These are phyloP conservation scores for Leptographium lundbergii DNA, from an alignment of 2,329 filamentous ascomycete genomes.

Conservation along the genomic window DNA sequence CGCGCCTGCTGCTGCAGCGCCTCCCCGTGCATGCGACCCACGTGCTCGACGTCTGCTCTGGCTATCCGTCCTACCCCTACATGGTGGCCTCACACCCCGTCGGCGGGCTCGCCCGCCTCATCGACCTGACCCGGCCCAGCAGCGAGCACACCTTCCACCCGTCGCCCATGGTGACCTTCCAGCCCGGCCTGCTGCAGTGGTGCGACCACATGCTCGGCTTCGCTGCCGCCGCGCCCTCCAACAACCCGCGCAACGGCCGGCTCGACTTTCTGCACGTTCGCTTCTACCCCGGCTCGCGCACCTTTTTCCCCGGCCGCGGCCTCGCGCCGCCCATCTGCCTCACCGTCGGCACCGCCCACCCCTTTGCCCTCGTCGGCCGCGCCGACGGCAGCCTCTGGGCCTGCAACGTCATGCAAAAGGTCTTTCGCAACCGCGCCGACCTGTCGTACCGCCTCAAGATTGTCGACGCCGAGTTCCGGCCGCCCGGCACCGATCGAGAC, in stretches of 20 bases:
- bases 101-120: conserved; percentile 37
- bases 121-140: conserved; percentile 40
- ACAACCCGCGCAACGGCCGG: conserved; percentile 38
- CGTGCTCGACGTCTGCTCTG: conserved; percentile 41
- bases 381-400: conserved; percentile 29
- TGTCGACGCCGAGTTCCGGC: conserved; percentile 41
- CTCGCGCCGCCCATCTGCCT: conserved; percentile 33
- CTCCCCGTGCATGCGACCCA: conserved; percentile 40
- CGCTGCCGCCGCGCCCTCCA: conserved; percentile 37
- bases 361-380: conserved; percentile 36
- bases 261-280: conserved; percentile 40
- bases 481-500: conserved; percentile 10
- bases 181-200: conserved; percentile 41
- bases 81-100: conserved; percentile 42
- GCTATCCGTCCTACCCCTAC: conserved; percentile 43
- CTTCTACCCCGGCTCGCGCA: conserved; percentile 39
- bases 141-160: conserved; percentile 41
- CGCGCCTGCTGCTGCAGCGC: conserved; percentile 34
- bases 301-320: conserved; percentile 30
- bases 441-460: conserved; percentile 28
- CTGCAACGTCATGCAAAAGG: conserved; percentile 30
- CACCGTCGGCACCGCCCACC: conserved; percentile 36
- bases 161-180: conserved; percentile 35
- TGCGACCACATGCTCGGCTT: conserved; percentile 43
- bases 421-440: conserved; percentile 28